These are phyloP conservation scores for Dactylorhiza incarnata DNA, from an alignment of 106 monocot species.

Conservation along the genomic window DNA sequence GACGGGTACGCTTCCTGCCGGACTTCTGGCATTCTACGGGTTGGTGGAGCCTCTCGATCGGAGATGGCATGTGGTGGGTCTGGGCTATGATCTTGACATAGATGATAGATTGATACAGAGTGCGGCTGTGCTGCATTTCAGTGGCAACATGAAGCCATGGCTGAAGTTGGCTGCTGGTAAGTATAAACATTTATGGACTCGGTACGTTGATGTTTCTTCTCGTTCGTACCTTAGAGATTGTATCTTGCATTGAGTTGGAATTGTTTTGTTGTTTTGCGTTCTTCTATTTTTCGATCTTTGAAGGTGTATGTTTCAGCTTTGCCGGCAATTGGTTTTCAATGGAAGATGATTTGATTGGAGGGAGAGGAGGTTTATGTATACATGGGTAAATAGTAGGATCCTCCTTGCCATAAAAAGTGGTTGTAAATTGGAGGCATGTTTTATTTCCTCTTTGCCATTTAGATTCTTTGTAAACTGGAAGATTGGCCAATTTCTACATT, in stretches of 20 bases:
- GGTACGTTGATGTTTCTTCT: conserved; percentile 20
- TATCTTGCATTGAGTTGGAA: conserved; percentile 13
- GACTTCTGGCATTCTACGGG: conserved; percentile 44
- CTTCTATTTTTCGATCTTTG: not conserved
- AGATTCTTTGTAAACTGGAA: not conserved
- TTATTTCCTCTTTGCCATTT: not conserved
- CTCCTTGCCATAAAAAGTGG: too few species aligned
- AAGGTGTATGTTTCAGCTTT: not conserved
- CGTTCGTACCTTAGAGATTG: conserved; percentile 29
- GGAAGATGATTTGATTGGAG: not conserved
- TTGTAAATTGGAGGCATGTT: not conserved
- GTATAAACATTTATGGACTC: conserved; percentile 33
- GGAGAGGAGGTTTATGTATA: too few species aligned
- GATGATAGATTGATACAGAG: conserved; percentile 51
- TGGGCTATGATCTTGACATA: conserved; percentile 38
- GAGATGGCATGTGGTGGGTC: conserved; percentile 49
- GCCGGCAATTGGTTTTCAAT: not conserved
- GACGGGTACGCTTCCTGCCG: conserved; percentile 37
- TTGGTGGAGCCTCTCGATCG: conserved; percentile 42
- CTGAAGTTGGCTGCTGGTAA: conserved; percentile 30
- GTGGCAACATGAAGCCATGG: conserved; percentile 56
- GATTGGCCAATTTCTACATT: not conserved
- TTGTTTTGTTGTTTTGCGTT: not conserved
- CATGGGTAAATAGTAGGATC: too few species aligned
- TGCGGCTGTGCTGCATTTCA: conserved; percentile 42